Percentiles rank a stretch among this genome's conserved stretches.
Conservation (phyloP, 1,284 basidiomycete species). For the Rhodotorula sp. region DNA sequence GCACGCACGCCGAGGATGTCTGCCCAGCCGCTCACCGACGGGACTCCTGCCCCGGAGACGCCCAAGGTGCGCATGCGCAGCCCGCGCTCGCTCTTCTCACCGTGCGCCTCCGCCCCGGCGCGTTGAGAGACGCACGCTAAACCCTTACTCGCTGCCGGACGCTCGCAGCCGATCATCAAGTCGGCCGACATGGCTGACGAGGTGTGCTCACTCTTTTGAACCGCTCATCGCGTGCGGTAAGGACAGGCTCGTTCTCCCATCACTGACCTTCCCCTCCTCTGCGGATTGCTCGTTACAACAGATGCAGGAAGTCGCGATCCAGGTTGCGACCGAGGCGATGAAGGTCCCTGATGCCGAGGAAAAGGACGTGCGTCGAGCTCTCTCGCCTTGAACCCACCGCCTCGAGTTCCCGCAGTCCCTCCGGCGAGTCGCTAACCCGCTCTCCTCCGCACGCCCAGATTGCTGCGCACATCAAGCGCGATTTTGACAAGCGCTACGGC, state of each 20-base stretch:
- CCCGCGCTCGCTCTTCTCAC: background rate
- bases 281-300: background rate
- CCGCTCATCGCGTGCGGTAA: too few relatives aligned
- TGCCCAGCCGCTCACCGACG: background rate
- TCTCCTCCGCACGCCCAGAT: slow-evolving; percentile 59
- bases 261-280: background rate
- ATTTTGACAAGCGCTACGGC: slow-evolving; percentile 87
- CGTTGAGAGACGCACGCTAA: background rate
- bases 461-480: slow-evolving; percentile 95
- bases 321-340: slow-evolving; percentile 79
- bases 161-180: slow-evolving; percentile 79
- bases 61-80: slow-evolving; percentile 13
- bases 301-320: slow-evolving; percentile 90
- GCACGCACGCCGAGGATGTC: background rate
- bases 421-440: too few relatives aligned
- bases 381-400: background rate
- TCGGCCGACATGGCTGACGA: slow-evolving; percentile 96
- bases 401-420: background rate
- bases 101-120: background rate
- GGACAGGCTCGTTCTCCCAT: background rate
- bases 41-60: background rate
- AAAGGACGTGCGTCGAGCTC: slow-evolving; percentile 32
- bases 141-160: background rate
- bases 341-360: slow-evolving; percentile 64
- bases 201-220: background rate